Conservation (phyloP, 352 stramenopile species). For the Phytophthora sojae region DNA sequence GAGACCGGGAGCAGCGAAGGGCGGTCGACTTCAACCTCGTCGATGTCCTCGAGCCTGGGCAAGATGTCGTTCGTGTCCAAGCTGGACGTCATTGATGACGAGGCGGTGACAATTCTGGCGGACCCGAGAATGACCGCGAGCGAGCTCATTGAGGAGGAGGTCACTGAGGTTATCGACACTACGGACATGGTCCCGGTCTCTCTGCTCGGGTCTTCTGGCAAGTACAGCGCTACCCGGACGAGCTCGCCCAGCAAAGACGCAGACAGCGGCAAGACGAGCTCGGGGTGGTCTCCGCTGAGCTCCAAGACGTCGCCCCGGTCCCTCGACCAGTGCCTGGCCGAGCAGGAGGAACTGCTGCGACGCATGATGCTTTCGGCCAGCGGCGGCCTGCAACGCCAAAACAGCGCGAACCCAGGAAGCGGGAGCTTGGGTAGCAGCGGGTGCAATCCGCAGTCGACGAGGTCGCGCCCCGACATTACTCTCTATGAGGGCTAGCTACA, state of each 20-base stretch:
- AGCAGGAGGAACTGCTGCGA: constrained; percentile 54
- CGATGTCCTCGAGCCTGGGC: constrained; percentile 34
- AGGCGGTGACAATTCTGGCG: constrained; percentile 27
- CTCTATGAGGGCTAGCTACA: constrained; percentile 34
- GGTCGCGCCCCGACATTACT: constrained; percentile 31
- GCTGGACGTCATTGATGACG: constrained; percentile 50
- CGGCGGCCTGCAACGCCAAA: constrained; percentile 22
- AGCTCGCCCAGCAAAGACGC: constrained; percentile 14
- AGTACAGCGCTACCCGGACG: background rate
- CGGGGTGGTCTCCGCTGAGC: constrained; percentile 27
- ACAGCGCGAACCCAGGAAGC: constrained; percentile 23
- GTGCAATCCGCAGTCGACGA: constrained; percentile 23
- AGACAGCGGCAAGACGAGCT: constrained; percentile 17
- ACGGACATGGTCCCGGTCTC: constrained; percentile 51
- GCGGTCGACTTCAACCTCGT: constrained; percentile 23
- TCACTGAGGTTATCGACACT: constrained; percentile 58
- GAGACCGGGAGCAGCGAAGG: constrained; percentile 40
- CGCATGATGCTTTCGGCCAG: constrained; percentile 50
- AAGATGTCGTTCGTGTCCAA: constrained; percentile 48
- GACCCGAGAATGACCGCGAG: constrained; percentile 30
- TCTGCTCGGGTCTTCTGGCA: constrained; percentile 11
- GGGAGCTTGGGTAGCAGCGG: constrained; percentile 13
- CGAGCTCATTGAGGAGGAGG: constrained; percentile 36
- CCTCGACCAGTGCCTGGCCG: constrained; percentile 46
- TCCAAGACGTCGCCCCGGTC: constrained; percentile 41